Evolutionary conservation across 805 yeast genomes (phyloP).

Genomic region (Priceomyces fermenticarens): DNA sequence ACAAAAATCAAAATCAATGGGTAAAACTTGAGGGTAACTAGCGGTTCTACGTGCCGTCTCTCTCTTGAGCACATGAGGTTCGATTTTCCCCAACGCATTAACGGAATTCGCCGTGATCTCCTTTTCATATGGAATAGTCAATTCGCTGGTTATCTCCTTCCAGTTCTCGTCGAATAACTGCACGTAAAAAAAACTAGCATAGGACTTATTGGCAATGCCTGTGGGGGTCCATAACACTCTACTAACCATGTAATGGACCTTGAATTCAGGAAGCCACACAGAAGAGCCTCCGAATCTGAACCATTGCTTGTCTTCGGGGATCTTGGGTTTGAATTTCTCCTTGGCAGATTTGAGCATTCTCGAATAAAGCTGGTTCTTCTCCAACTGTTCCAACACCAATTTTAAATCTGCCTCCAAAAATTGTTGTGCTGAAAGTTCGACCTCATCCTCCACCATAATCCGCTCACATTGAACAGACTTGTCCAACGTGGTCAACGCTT

Average conservation of each 20-base stretch:
- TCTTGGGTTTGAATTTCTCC: slow-evolving; percentile 14
- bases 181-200: slow-evolving; percentile 15
- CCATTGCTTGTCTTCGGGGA: slow-evolving; percentile 18
- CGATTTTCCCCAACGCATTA: slow-evolving; percentile 15
- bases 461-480: slow-evolving; percentile 10
- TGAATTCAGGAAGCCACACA: slow-evolving; percentile 18
- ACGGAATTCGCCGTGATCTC: slow-evolving; percentile 7
- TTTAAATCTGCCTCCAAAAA: slow-evolving; percentile 16
- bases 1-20: slow-evolving; percentile 12
- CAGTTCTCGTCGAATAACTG: slow-evolving; percentile 19
- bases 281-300: slow-evolving; percentile 20
- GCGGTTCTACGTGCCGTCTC: slow-evolving; percentile 13
- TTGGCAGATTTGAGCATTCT: slow-evolving; percentile 14
- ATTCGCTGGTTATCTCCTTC: slow-evolving; percentile 14
- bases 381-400: slow-evolving; percentile 9
- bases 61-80: slow-evolving; percentile 7
- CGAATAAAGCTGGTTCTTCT: slow-evolving; percentile 8
- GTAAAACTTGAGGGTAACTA: slow-evolving; percentile 16
- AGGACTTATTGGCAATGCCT: slow-evolving; percentile 14
- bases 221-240: slow-evolving; percentile 15
- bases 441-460: slow-evolving; percentile 9
- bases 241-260: slow-evolving; percentile 18
- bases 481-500: background rate
- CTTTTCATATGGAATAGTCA: slow-evolving; percentile 16
- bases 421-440: slow-evolving; percentile 12